Evolutionary conservation across 2,329 filamentous ascomycete species (phyloP).

Genomic region (Fusarium goolgardi): DNA sequence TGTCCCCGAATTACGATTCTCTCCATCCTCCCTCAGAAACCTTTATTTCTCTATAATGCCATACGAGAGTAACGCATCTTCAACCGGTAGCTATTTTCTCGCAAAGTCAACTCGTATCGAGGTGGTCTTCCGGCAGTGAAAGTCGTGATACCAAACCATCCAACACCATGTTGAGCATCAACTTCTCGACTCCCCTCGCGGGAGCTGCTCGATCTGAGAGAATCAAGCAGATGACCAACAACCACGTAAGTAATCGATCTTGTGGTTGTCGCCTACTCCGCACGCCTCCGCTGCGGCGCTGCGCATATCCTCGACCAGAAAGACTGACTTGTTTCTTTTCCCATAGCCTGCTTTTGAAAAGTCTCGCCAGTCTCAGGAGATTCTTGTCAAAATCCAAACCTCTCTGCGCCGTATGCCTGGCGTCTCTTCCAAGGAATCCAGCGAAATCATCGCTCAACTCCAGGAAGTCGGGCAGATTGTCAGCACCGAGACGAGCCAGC

Average conservation of each 20-base stretch:
- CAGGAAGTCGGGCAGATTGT: slow-evolving; percentile 54
- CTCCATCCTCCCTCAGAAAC: not conserved
- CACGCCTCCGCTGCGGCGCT: not conserved
- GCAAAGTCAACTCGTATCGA: slow-evolving; percentile 21
- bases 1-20: not conserved
- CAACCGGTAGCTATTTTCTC: slow-evolving; percentile 21
- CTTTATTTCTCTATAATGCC: slow-evolving; percentile 26
- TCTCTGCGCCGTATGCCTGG: slow-evolving; percentile 56
- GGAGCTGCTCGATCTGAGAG: slow-evolving; percentile 52
- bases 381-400: slow-evolving; percentile 54
- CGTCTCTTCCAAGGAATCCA: slow-evolving; percentile 51
- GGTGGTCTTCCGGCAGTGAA: slow-evolving; percentile 37
- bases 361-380: slow-evolving; percentile 51
- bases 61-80: slow-evolving; percentile 16
- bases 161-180: slow-evolving; percentile 53
- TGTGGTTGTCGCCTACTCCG: not conserved
- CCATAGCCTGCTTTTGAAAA: slow-evolving; percentile 52
- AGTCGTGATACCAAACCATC: slow-evolving; percentile 28
- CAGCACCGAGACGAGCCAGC: slow-evolving; percentile 54
- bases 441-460: slow-evolving; percentile 51
- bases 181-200: slow-evolving; percentile 55
- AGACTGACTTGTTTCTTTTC: not conserved
- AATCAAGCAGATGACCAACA: slow-evolving; percentile 55
- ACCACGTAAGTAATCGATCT: slow-evolving; percentile 50
- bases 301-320: not conserved